Evolutionary conservation across 257 asterid genomes (phyloP).

Genomic region (Primulina huaijiensis): DNA sequence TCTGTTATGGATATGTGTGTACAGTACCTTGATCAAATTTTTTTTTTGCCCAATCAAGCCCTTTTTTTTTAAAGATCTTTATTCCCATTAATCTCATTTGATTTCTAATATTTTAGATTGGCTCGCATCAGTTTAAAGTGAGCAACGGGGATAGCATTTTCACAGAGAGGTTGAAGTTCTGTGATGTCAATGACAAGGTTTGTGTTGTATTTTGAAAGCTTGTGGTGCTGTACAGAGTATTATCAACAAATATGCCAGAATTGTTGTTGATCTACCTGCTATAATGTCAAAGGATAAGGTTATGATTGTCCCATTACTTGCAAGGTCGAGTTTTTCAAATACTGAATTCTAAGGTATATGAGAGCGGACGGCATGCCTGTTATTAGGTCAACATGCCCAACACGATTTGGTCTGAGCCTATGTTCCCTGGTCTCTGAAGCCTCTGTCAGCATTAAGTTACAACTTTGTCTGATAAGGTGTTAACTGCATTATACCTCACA

Average conservation of each 20-base stretch:
- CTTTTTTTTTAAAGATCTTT: background rate
- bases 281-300: background rate
- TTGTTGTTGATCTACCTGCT: background rate
- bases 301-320: background rate
- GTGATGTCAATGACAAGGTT: conserved; percentile 91
- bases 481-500: background rate
- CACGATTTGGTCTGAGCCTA: background rate
- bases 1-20: background rate
- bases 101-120: conserved; percentile 49
- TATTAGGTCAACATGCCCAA: no score
- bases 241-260: background rate
- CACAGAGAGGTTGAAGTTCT: conserved; percentile 76
- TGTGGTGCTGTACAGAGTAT: background rate
- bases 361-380: background rate
- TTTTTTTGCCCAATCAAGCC: background rate
- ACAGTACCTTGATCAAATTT: background rate
- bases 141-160: conserved; percentile 81
- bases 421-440: background rate
- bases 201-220: conserved; percentile 23
- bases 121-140: conserved; percentile 94
- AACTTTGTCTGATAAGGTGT: background rate
- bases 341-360: background rate
- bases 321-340: background rate
- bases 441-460: background rate
- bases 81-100: background rate